phyloP scores from a whole-genome alignment of 768 basidiomycete genomes.

The Agrocybe chaxingu region DNA sequence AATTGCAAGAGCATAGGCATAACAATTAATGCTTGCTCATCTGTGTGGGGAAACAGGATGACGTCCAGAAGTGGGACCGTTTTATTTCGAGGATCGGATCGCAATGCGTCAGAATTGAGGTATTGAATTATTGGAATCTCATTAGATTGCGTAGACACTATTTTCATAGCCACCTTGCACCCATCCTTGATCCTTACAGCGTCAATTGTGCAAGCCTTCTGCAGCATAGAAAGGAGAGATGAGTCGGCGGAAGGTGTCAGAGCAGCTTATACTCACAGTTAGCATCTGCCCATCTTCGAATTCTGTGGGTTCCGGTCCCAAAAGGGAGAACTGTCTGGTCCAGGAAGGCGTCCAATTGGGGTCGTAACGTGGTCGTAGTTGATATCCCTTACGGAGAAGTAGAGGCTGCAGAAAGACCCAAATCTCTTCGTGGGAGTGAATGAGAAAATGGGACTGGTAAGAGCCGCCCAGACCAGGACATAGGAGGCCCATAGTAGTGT shows the following conservation, averaged over 20 bases:
- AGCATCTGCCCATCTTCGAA: too few relatives aligned
- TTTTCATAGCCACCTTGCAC: background rate
- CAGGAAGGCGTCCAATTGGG: slow-evolving; percentile 20
- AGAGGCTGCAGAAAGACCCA: slow-evolving; percentile 7
- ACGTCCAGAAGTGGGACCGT: background rate
- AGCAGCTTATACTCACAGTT: too few relatives aligned
- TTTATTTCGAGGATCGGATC: background rate
- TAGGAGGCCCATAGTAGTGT: too few relatives aligned
- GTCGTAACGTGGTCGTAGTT: slow-evolving; percentile 16
- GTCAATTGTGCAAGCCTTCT: background rate
- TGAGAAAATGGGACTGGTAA: background rate
- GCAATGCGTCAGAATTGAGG: background rate
- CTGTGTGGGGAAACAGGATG: background rate
- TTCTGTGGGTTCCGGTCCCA: too few relatives aligned
- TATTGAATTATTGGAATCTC: background rate
- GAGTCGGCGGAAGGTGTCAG: too few relatives aligned
- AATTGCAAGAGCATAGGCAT: background rate
- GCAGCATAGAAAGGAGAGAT: too few relatives aligned
- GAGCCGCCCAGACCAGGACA: too few relatives aligned
- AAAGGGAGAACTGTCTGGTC: background rate
- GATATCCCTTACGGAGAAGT: slow-evolving; percentile 9
- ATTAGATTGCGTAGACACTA: background rate
- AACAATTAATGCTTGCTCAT: background rate
- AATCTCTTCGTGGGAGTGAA: background rate
- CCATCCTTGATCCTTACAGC: background rate